Conservation (phyloP, 306 rosid species). For the Vicia villosa region DNA sequence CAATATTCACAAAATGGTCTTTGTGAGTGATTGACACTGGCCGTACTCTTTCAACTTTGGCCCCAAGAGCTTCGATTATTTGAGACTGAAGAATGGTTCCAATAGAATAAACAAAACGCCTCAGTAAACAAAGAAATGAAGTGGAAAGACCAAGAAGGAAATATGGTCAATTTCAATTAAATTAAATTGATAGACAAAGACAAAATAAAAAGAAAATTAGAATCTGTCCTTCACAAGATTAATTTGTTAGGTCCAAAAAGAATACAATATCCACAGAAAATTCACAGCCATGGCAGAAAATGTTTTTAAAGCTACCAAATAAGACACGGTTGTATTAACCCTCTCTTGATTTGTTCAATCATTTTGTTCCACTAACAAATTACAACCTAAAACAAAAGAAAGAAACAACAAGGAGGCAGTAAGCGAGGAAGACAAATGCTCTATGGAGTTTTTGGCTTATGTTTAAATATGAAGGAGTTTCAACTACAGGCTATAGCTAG, state of each 20-base stretch:
- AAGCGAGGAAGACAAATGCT: conserved; percentile 3
- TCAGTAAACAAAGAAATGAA: conserved; percentile 8
- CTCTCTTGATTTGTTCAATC: neutral
- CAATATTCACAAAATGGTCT: conserved; percentile 90
- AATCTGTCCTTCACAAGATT: too few relatives aligned
- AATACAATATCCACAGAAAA: neutral
- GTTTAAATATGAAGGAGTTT: neutral
- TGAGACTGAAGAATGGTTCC: conserved; percentile 61
- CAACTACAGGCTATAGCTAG: neutral
- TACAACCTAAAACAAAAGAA: neutral
- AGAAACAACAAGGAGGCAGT: neutral
- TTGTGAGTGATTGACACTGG: conserved; percentile 90
- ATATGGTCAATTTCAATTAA: conserved; percentile 10
- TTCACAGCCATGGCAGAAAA: neutral
- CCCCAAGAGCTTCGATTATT: conserved; percentile 83
- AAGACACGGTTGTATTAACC: neutral
- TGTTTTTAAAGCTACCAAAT: neutral
- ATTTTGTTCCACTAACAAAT: neutral
- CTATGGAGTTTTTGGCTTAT: neutral
- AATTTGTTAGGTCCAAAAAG: neutral
- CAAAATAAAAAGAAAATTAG: too few relatives aligned
- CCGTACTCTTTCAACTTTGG: conserved; percentile 86
- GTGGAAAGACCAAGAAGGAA: neutral
- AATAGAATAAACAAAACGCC: neutral
- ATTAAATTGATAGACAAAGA: too few relatives aligned